phyloP scores from a whole-genome alignment of 495 filamentous ascomycete species.

The Bacidia gigantensis region DNA sequence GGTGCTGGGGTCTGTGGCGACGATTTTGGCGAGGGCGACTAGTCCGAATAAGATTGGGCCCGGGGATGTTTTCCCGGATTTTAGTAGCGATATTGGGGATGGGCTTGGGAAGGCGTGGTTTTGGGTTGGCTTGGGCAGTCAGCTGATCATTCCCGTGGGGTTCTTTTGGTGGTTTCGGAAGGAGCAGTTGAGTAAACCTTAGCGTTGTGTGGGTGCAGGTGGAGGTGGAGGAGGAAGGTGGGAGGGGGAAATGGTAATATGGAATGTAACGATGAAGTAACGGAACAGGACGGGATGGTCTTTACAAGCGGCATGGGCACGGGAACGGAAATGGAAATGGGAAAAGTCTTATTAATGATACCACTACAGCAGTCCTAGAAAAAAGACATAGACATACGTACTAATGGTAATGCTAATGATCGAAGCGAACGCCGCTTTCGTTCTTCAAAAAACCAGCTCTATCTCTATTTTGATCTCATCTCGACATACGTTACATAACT shows the following conservation, averaged over 20 bases:
- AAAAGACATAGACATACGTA: too few relatives aligned
- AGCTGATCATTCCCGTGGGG: slow-evolving; percentile 46
- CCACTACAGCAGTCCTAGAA: too few relatives aligned
- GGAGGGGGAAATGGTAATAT: neutral
- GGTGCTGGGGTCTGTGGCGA: slow-evolving; percentile 38
- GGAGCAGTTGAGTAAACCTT: slow-evolving; percentile 50
- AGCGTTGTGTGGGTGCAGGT: slow-evolving; percentile 1
- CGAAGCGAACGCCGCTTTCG: too few relatives aligned
- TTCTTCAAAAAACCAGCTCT: too few relatives aligned
- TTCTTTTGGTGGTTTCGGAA: slow-evolving; percentile 49
- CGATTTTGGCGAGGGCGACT: slow-evolving; percentile 41
- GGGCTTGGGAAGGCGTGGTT: slow-evolving; percentile 47
- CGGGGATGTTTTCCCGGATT: slow-evolving; percentile 45
- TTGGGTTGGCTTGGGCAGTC: slow-evolving; percentile 48
- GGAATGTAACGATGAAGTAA: too few relatives aligned
- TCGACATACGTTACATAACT: too few relatives aligned
- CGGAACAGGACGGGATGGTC: too few relatives aligned
- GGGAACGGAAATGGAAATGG: too few relatives aligned
- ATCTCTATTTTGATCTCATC: too few relatives aligned
- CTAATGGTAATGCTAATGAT: too few relatives aligned
- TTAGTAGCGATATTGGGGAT: slow-evolving; percentile 29
- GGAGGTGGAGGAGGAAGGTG: neutral
- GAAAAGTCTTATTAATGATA: too few relatives aligned
- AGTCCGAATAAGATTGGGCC: slow-evolving; percentile 46
- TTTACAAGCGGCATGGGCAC: too few relatives aligned